Conservation (phyloP, 305 asterid genomes). For the Euphrasia arctica region DNA sequence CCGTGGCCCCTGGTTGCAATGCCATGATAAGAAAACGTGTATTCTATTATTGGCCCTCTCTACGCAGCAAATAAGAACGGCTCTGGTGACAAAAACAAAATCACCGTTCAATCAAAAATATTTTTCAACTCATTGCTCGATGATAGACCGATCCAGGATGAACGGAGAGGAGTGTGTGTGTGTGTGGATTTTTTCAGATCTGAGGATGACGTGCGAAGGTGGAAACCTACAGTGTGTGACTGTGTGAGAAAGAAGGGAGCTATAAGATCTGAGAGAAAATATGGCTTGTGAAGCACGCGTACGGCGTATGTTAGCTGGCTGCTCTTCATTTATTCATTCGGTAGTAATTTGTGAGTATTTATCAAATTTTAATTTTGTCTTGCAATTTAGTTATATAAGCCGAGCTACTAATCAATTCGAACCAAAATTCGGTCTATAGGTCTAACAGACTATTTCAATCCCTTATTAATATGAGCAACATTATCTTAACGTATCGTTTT, state of each 20-base stretch:
- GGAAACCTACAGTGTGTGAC: constrained; percentile 24
- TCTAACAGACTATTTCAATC: no score
- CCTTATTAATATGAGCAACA: no score
- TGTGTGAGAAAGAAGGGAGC: constrained; percentile 15
- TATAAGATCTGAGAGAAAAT: constrained; percentile 37
- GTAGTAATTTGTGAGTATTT: no score
- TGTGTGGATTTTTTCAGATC: constrained; percentile 38
- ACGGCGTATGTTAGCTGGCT: constrained; percentile 26
- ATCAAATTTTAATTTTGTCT: no score
- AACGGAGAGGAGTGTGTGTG: constrained; percentile 13
- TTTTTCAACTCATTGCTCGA: constrained; percentile 31
- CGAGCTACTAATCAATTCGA: no score
- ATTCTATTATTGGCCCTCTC: background rate
- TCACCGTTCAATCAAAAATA: background rate
- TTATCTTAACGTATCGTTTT: no score
- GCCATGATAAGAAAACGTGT: constrained; percentile 36
- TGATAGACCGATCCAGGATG: constrained; percentile 36
- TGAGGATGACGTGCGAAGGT: constrained; percentile 37
- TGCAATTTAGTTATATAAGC: no score
- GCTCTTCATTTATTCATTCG: no score
- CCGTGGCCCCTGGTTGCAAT: constrained; percentile 66
- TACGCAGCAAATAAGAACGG: constrained; percentile 16
- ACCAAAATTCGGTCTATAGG: no score
- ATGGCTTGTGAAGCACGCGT: constrained; percentile 46
- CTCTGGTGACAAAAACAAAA: background rate